A percentile compares a stretch with the other conserved stretches of the same genome.
These are phyloP conservation scores for Phaseolus lunatus DNA, from an alignment of 306 rosid genomes.

Conservation along the genomic window DNA sequence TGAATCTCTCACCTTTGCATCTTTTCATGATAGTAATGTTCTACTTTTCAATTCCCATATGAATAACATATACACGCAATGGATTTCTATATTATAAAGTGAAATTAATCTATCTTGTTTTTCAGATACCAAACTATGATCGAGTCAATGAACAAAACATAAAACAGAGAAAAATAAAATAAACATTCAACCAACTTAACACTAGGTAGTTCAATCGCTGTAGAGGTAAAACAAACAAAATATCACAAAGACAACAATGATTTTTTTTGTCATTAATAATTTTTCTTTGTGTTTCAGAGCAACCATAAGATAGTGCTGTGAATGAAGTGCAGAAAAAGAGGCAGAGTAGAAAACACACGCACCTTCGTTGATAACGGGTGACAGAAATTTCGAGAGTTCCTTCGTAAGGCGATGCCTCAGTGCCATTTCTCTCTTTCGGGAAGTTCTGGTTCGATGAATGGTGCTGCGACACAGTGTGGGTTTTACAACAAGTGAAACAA, in stretches of 20 bases:
- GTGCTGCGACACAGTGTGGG: background rate
- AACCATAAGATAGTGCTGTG: background rate
- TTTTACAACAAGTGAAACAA: background rate
- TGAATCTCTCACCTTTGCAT: background rate
- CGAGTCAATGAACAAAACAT: too few relatives aligned
- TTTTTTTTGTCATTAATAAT: background rate
- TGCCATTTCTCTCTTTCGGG: conserved; percentile 41
- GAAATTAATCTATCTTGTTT: too few relatives aligned
- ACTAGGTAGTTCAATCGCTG: background rate
- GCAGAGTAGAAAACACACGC: background rate
- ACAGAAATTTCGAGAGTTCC: conserved; percentile 45
- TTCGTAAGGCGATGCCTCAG: conserved; percentile 48
- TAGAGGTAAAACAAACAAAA: background rate
- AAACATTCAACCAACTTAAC: too few relatives aligned
- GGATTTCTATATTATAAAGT: background rate
- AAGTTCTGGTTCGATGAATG: background rate
- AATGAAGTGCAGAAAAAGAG: background rate
- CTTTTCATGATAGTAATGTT: background rate
- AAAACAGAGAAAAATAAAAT: too few relatives aligned
- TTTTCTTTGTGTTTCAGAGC: background rate
- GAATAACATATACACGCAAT: background rate
- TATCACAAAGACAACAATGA: background rate
- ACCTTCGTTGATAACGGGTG: conserved; percentile 40
- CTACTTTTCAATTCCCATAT: background rate
- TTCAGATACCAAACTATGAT: too few relatives aligned